These are phyloP conservation scores for Fusarium sambucinum DNA, from an alignment of 2,329 filamentous ascomycete genomes.

Conservation along the genomic window DNA sequence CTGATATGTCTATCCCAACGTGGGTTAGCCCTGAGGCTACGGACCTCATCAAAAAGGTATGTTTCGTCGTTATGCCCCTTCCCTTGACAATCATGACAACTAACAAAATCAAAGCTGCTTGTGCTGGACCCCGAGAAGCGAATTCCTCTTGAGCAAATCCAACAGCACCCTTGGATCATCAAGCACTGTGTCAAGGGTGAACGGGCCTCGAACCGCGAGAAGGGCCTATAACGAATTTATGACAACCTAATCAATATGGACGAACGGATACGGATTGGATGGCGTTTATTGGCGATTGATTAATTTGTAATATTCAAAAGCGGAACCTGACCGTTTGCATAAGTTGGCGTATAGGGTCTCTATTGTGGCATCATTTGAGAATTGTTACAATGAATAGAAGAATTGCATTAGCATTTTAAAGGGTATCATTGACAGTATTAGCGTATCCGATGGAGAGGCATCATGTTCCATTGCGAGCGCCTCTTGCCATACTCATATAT, in stretches of 20 bases:
- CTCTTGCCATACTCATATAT: conserved; percentile 32
- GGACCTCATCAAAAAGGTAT: conserved; percentile 91
- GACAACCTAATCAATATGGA: conserved; percentile 28
- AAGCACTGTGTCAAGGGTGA: conserved; percentile 87
- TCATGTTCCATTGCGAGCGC: conserved; percentile 25
- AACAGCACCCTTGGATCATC: conserved; percentile 93
- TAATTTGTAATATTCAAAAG: conserved; percentile 26
- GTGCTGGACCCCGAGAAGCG: conserved; percentile 95
- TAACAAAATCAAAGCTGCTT: conserved; percentile 72
- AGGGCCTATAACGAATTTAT: conserved; percentile 47
- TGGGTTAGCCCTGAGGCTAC: conserved; percentile 92
- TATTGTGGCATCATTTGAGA: conserved; percentile 37
- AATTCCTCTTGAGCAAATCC: conserved; percentile 88
- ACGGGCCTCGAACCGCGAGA: conserved; percentile 64
- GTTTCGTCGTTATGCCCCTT: conserved; percentile 40
- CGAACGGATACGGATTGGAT: conserved; percentile 28
- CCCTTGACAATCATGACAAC: conserved; percentile 3
- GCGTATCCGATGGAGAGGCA: conserved; percentile 33
- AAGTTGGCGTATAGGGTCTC: conserved; percentile 48
- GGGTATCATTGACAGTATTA: conserved; percentile 48
- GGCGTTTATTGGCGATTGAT: conserved; percentile 42
- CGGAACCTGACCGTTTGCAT: conserved; percentile 48
- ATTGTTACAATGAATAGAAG: conserved; percentile 29
- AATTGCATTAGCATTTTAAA: conserved; percentile 27
- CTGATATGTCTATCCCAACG: conserved; percentile 91